Percentiles rank a stretch among this genome's conserved stretches.
Conservation (phyloP, 1,284 basidiomycete genomes). For the Coriolopsis trogii region DNA sequence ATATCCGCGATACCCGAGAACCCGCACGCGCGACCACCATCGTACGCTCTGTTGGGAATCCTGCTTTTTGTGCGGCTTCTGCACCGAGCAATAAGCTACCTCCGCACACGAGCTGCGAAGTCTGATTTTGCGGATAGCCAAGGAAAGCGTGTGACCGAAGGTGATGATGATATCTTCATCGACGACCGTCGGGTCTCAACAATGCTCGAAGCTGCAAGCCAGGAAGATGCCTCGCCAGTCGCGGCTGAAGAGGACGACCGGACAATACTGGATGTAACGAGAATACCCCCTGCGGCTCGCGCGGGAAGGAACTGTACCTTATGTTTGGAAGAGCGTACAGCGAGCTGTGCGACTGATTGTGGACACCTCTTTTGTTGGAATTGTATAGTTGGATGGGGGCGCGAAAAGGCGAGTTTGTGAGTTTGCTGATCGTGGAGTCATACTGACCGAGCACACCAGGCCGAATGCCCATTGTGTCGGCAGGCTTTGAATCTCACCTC, state of each 20-base stretch:
- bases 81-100: conserved; percentile 56
- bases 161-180: conserved; percentile 56
- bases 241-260: conserved; percentile 70
- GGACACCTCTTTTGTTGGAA: conserved; percentile 95
- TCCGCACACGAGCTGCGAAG: conserved; percentile 36
- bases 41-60: conserved; percentile 84
- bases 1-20: conserved; percentile 72
- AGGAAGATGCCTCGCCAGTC: conserved; percentile 53
- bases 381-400: conserved; percentile 87
- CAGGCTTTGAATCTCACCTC: conserved; percentile 76
- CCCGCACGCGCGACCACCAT: conserved; percentile 74
- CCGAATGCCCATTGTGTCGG: conserved; percentile 87
- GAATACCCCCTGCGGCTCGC: conserved; percentile 53
- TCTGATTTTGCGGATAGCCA: conserved; percentile 28
- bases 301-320: conserved; percentile 81
- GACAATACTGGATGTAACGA: conserved; percentile 62
- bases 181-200: conserved; percentile 66
- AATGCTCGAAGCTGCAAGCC: conserved; percentile 55
- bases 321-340: conserved; percentile 81
- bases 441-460: conserved; percentile 42
- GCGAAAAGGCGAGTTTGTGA: conserved; percentile 71
- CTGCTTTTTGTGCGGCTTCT: conserved; percentile 73
- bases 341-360: conserved; percentile 88
- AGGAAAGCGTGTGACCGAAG: conserved; percentile 36
- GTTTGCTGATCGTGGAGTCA: neutral